Percentiles rank a stretch among this genome's conserved stretches.
phyloP scores from a whole-genome alignment of 176 grass and related monocot species.

The Aegilops sharonensis region DNA sequence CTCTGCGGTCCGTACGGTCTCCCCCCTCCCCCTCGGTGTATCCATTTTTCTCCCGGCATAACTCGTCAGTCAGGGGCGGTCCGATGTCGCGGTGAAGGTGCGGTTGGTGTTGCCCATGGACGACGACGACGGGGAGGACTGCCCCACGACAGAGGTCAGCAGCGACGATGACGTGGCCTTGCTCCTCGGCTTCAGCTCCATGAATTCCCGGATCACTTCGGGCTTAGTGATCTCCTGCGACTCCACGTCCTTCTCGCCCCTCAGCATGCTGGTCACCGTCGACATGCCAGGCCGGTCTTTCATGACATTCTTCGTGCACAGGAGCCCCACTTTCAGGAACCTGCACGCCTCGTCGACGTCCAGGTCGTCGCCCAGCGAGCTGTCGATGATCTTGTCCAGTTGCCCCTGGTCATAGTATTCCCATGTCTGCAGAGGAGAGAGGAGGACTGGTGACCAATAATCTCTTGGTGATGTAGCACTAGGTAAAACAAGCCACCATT shows the following conservation, averaged over 20 bases:
- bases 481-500: not conserved
- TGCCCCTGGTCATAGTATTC: conserved; percentile 44
- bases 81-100: conserved; percentile 53
- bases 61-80: not conserved
- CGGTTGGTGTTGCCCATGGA: conserved; percentile 49
- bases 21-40: not conserved
- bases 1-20: not conserved
- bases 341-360: conserved; percentile 58
- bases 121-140: conserved; percentile 23
- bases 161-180: conserved; percentile 34
- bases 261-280: conserved; percentile 51
- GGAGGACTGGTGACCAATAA: conserved; percentile 7
- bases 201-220: conserved; percentile 62
- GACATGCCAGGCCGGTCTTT: conserved; percentile 63
- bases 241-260: conserved; percentile 42
- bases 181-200: conserved; percentile 51
- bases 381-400: conserved; percentile 55
- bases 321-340: conserved; percentile 69
- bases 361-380: conserved; percentile 52
- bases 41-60: not conserved
- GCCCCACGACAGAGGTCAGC: conserved; percentile 44
- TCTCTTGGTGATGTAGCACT: not conserved
- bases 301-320: conserved; percentile 60
- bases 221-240: conserved; percentile 57
- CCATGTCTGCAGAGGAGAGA: conserved; percentile 66